Evolutionary conservation across 2,329 filamentous ascomycete species (phyloP).

Genomic region (Alternaria sp.): DNA sequence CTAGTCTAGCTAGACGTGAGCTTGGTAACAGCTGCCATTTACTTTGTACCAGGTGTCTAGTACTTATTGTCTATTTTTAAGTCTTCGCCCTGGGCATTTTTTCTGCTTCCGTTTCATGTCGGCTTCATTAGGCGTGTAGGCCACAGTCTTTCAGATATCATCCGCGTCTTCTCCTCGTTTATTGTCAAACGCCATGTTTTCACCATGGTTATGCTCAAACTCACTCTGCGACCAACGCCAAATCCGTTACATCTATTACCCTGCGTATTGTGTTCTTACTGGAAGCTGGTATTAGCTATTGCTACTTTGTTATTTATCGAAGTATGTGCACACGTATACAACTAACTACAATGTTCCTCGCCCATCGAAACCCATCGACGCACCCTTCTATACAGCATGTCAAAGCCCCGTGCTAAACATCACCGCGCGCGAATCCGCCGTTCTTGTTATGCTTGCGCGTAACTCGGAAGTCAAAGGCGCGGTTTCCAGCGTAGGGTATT

Average conservation of each 20-base stretch:
- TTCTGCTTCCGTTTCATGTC: no score
- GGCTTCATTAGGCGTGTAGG: no score
- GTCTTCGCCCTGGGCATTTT: no score
- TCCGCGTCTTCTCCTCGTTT: background rate
- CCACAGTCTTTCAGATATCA: background rate
- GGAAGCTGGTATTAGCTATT: constrained; percentile 16
- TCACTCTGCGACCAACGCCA: constrained; percentile 6
- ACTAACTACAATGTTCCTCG: constrained; percentile 15
- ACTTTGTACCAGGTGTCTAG: no score
- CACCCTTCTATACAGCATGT: constrained; percentile 25
- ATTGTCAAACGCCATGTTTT: background rate
- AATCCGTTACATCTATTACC: constrained; percentile 4
- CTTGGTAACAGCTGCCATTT: no score
- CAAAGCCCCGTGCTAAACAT: constrained; percentile 16
- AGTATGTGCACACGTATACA: constrained; percentile 20
- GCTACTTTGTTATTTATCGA: constrained; percentile 16
- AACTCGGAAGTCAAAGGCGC: constrained; percentile 85
- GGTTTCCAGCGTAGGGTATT: constrained; percentile 76
- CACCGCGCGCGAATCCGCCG: constrained; percentile 81
- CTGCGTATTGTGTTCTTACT: constrained; percentile 9
- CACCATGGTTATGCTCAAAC: constrained; percentile 1
- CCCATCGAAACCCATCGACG: constrained; percentile 20
- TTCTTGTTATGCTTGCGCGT: constrained; percentile 84
- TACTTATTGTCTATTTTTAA: no score
- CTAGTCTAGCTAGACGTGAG: no score